Evolutionary conservation across 2,329 filamentous ascomycete species (phyloP), one percentile per base, ranked within the genome.

Genomic region (Alternaria viburni): DNA sequence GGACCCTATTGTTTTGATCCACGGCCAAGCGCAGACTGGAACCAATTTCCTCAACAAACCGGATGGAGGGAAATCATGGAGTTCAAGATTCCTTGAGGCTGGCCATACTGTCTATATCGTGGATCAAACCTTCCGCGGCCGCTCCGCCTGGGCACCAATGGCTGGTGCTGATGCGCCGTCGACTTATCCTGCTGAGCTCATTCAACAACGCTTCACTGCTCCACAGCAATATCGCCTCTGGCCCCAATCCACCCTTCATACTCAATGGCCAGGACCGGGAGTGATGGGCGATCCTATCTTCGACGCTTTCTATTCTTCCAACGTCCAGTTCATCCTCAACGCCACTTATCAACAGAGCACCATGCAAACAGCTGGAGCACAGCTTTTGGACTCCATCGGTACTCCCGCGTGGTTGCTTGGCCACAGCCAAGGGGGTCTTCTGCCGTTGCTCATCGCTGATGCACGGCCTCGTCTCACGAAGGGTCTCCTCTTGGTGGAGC

Each of bases 401-500:
- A 76, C 77, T 3, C 78, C 79, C 3, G 54, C 2, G 69, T 85
- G 47, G 72, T n/a, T 87, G 3, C 62, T 89, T 10, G 57, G 62
- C 1, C 21, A 83, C 81, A 2, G 83, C 86, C 68, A 86, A 83
- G 4, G 80, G 83, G 23, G 84, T 86, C 81, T 81, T 77, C 84
- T 56, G 43, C 50, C 50, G 23, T 55, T 54, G 58, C 44, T 54
- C 13, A 79, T 84, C 9, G 84, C 83, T 3, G 87, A 89, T 67
- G 75, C 77, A 6, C 74, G 81, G 4, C 86, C 87, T 0, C 68
- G 82, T 0, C 74, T 83, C 1, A 82, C 88, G 7, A 81, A 81
- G 21, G 83, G 76, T 0, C 80, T 87, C 21, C 73, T 89, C 5
- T 79, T 82, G 2, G 63, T 89, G 9, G 87, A 88, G 69, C 86